Base-by-base conservation (phyloP, 106 monocot species). In the Dioscorea alata region DNA sequence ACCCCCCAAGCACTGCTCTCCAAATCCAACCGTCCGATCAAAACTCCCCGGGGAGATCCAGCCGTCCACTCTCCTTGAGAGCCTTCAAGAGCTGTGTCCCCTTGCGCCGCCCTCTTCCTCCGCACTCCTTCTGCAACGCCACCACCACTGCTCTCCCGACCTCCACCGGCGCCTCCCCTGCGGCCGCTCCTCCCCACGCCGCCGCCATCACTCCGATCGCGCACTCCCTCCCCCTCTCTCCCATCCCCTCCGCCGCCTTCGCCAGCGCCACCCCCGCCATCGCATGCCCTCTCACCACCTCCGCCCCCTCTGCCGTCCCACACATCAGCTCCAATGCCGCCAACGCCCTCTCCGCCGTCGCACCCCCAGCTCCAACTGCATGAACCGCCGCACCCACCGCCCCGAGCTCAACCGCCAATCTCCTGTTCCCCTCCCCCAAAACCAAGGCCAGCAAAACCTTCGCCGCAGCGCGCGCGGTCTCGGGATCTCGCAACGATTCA, bases 101-200 rank as follows among this genome's bases (percentile, higher is more conserved):
- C 74, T 96, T 96, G 70, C 96, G 66, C 78, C 82, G 68, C 31
- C 92, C 91, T 25, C 96, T 57, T 3, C 78, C 78, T 65, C 75
- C 84, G 86, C 96, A 97, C 67, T 97, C 92, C 64, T 92, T 89
- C 61, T 92, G 92, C 84, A 97, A 61, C 49, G 96, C 96, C 69
- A 68, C 59, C 49, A 83, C 84, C 66, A 97, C 92, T 49, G 82
- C 82, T 76, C 82, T 70, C 48, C 68, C 82, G 70, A 92, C 91
- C 84, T 82, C 84, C 50, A 70, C 49, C 59, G 91, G 80, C 65
- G 76, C 86, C 69, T 64, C 80, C 33, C 48, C 81, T 28, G 50
- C 80, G 53, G 69, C 63, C 6, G 63, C 73, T 2, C 81, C 87
- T 19, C 68, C 80, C 74, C 85, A 97, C 16, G 84, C 71, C 57